A percentile compares a stretch with the other conserved stretches of the same genome.
Evolutionary conservation across 345 rosid genomes (phyloP).

Genomic region (Eutrema heterophyllum): DNA sequence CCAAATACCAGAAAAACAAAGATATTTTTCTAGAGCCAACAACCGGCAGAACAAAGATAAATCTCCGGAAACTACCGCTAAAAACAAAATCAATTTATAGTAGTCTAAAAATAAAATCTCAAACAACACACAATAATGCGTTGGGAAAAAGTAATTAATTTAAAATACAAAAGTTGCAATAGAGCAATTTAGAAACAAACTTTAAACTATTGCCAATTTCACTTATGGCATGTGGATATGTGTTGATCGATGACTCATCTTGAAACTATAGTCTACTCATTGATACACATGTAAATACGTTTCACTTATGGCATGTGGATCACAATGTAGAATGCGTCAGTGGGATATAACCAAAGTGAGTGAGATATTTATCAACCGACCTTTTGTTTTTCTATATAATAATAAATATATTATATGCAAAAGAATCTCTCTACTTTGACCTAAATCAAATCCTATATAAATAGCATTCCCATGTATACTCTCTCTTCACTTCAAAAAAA

Average conservation of each 20-base stretch:
- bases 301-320: no score
- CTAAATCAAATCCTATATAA: slow-evolving; percentile 14
- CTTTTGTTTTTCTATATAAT: neutral
- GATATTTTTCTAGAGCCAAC: no score
- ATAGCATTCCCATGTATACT: neutral
- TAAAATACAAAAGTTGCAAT: neutral
- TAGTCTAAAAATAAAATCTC: neutral
- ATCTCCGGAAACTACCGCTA: no score
- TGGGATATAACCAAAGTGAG: neutral
- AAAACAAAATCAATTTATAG: no score
- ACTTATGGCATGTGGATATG: slow-evolving; percentile 18
- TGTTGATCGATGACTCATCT: slow-evolving; percentile 13
- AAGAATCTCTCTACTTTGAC: slow-evolving; percentile 9
- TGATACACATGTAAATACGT: neutral
- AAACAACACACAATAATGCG: slow-evolving; percentile 8
- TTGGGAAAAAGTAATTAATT: neutral
- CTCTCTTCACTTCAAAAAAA: slow-evolving; percentile 1
- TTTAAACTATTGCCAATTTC: neutral
- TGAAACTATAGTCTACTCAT: neutral
- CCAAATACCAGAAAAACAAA: no score
- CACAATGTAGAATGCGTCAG: slow-evolving; percentile 13
- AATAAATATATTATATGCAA: neutral
- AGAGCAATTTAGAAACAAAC: neutral
- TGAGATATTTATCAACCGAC: neutral
- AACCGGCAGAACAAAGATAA: no score